phyloP scores from a whole-genome alignment of 345 rosid species.

The Corymbia maculata region DNA sequence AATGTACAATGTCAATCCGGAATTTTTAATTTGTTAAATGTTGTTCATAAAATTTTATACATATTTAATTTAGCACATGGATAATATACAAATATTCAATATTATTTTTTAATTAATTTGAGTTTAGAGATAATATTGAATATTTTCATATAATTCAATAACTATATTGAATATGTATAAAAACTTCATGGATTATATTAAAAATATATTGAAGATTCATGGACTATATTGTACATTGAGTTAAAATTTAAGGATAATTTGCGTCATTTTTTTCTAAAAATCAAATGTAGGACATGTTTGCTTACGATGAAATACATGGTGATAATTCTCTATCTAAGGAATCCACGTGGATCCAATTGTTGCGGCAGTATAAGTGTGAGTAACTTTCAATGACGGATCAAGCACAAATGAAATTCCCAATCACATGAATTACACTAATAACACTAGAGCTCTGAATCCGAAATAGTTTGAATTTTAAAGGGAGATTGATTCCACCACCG shows the following conservation, averaged over 20 bases:
- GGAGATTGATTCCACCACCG: neutral
- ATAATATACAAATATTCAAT: too few relatives aligned
- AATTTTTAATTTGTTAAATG: too few relatives aligned
- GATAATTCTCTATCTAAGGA: neutral
- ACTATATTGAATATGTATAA: too few relatives aligned
- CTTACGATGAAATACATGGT: neutral
- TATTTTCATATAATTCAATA: too few relatives aligned
- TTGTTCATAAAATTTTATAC: accelerated
- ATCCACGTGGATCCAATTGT: neutral
- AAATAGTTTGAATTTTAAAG: neutral
- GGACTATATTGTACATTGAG: too few relatives aligned
- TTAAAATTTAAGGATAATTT: too few relatives aligned
- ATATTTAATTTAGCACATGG: neutral
- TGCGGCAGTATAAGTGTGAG: neutral
- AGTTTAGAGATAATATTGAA: too few relatives aligned
- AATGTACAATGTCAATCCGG: accelerated
- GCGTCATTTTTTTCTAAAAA: neutral
- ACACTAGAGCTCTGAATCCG: neutral
- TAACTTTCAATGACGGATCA: neutral
- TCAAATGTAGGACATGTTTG: neutral
- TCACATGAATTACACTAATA: neutral
- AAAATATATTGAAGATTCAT: too few relatives aligned
- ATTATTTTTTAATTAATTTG: too few relatives aligned
- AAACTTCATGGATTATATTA: accelerated
- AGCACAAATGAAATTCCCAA: neutral